Conservation (phyloP, 2,329 filamentous ascomycete species). For the Coniella lustricola region DNA sequence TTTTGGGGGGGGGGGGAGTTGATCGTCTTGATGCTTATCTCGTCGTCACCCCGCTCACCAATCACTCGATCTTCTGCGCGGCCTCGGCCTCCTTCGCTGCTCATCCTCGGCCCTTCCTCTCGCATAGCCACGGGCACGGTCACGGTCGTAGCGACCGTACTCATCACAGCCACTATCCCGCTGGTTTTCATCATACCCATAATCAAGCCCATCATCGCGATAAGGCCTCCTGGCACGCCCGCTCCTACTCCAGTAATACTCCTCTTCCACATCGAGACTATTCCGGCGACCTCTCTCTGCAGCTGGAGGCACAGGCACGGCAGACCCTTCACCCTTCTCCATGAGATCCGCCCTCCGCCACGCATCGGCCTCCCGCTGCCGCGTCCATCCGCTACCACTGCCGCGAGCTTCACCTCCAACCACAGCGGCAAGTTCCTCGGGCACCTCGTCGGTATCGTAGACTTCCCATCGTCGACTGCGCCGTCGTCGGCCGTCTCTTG, state of each 20-base stretch:
- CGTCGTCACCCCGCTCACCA: slow-evolving; percentile 1
- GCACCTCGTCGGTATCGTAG: no score
- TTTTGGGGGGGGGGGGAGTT: no score
- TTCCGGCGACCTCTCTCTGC: not conserved
- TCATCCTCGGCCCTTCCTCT: slow-evolving; percentile 1
- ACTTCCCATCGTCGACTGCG: not conserved
- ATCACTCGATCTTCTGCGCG: slow-evolving; percentile 14
- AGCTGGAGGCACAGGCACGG: not conserved
- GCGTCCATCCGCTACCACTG: not conserved
- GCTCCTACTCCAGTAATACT: not conserved
- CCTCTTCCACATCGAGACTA: not conserved
- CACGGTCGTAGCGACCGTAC: no score
- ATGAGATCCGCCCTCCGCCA: slow-evolving; percentile 5
- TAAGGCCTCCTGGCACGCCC: not conserved
- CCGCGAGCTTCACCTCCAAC: not conserved
- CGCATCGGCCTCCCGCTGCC: not conserved
- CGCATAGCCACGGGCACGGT: slow-evolving; percentile 4
- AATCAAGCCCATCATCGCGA: not conserved
- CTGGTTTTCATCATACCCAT: slow-evolving; percentile 1
- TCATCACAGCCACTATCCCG: no score
- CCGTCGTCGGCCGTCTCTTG: not conserved
- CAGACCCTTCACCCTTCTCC: slow-evolving; percentile 11
- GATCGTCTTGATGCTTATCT: no score
- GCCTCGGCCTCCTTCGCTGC: slow-evolving; percentile 5
- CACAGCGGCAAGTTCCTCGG: no score